Evolutionary conservation across 495 filamentous ascomycete genomes (phyloP), one percentile per base, ranked within the genome.

Genomic region (Letharia lupina): DNA sequence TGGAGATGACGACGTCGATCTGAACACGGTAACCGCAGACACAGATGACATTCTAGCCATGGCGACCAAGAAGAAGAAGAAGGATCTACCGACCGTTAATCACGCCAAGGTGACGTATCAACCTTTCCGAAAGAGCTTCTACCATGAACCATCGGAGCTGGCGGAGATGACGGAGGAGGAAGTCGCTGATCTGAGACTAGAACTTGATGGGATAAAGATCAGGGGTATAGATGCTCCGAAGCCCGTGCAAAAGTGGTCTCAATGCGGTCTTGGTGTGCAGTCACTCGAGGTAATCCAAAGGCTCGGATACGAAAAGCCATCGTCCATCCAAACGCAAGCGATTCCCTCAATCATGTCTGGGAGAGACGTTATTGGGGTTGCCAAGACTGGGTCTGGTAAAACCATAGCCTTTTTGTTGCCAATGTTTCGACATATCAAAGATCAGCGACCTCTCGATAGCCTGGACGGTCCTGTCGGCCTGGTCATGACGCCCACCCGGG

Each of bases 341-440:
- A 87, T 98, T 70, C 95, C 95, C 13, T 86, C 91, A 11, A 91
- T 96, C 68, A 96, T 96, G 91, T 94, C 93, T 45, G 95, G 95
- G 20, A 87, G 91, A 70, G 93, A 99, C 79, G 88, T 97, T 18
- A 95, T 98, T 67, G 94, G 93, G 69, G 90, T 98, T 52, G 95
- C 95, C 4, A 98, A 98, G 75, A 99, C 95, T 28, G 95, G 95
- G 5, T 98, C 95, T n/a, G 95, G 95, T 69, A 99, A 99, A 76
- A 99, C 95, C 1, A 87, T 96, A 68, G 94, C 95, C 35, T 99
- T 96, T 72, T 75, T 93, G 18, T 81, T 99, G 23, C 94, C 94
- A 28, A 96, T 98, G 90, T 96, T 98, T 71, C 85, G 94, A 31
- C 94, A 99, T 73, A 96, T 99, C 77, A 95, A 93, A 72, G 94